phyloP scores from a whole-genome alignment of 768 basidiomycete species.

The Hericium erinaceus region DNA sequence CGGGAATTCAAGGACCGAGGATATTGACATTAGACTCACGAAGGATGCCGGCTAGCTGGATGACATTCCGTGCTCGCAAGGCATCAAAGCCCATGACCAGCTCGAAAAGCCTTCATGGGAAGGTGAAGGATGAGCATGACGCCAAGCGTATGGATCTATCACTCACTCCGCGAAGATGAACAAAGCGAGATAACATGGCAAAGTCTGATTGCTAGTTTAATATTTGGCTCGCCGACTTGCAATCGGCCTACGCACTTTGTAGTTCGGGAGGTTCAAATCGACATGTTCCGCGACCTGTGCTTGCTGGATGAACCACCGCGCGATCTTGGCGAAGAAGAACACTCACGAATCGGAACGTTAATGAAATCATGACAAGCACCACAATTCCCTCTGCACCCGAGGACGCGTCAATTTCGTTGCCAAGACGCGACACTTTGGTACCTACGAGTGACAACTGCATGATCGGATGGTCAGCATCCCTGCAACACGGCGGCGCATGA shows the following conservation, averaged over 20 bases:
- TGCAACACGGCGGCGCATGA: not conserved
- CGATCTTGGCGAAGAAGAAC: not conserved
- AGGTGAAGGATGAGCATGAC: too few species aligned
- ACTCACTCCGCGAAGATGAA: conserved; percentile 76
- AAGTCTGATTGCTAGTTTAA: conserved; percentile 36
- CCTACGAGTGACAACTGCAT: conserved; percentile 51
- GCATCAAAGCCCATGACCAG: conserved; percentile 77
- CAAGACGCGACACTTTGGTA: conserved; percentile 10
- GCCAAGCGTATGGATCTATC: not conserved
- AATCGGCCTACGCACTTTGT: conserved; percentile 36
- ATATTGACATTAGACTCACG: conserved; percentile 28
- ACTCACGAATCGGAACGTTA: conserved; percentile 57
- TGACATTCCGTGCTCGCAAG: conserved; percentile 66
- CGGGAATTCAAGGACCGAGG: not conserved
- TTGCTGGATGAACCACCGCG: conserved; percentile 1
- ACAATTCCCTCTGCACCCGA: conserved; percentile 54
- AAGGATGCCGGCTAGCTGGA: conserved; percentile 69
- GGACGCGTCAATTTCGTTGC: not conserved
- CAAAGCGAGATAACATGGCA: conserved; percentile 78
- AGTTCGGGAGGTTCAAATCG: conserved; percentile 29
- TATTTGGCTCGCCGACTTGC: not conserved
- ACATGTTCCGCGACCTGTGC: conserved; percentile 45
- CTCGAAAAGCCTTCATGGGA: conserved; percentile 55
- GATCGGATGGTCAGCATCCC: not conserved
- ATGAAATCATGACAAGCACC: conserved; percentile 66